Evolutionary conservation across 164 flowering plant species (phyloP).

Genomic region (grape (Vitis vinifera)): ASM3070453v1 NC_081822.1:30566501-30567000

Average conservation of each 20-base stretch:
- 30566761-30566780: too few relatives aligned
- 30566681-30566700: neutral
- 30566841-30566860: conserved; percentile 52
- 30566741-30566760: too few relatives aligned
- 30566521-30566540: conserved; percentile 63
- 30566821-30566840: conserved; percentile 98
- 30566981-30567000: conserved; percentile 64
- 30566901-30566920: neutral
- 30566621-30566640: conserved; percentile 61
- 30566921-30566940: conserved; percentile 29
- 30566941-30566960: conserved; percentile 88
- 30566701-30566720: neutral
- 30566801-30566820: conserved; percentile 14
- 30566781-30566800: neutral
- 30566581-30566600: conserved; percentile 90
- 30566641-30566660: neutral
- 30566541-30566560: conserved; percentile 77
- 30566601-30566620: conserved; percentile 97
- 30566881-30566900: neutral
- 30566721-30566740: neutral
- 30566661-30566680: neutral
- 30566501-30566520: conserved; percentile 38
- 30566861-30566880: neutral
- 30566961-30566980: conserved; percentile 71
- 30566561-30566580: conserved; percentile 79